These are phyloP conservation scores for Saccharomycopsis amapae DNA, from an alignment of 805 yeast species.

Conservation along the genomic window DNA sequence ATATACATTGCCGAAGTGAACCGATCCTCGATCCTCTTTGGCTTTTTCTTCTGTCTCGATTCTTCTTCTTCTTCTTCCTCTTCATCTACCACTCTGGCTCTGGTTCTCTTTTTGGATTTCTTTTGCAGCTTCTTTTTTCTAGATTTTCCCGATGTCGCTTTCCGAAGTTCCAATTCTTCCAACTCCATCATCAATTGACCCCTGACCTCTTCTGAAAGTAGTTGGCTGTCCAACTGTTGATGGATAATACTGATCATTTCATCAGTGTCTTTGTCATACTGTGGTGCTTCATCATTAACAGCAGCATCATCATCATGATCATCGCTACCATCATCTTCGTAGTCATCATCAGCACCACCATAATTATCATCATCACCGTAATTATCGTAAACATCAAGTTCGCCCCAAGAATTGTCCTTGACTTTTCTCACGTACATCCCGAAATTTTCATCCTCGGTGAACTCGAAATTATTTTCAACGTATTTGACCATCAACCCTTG, in stretches of 20 bases:
- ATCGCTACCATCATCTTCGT: conserved; percentile 27
- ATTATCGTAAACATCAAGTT: background rate
- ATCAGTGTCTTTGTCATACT: background rate
- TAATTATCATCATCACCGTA: background rate
- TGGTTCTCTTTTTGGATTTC: conserved; percentile 14
- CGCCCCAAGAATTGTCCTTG: no score
- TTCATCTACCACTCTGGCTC: conserved; percentile 9
- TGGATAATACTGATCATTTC: background rate
- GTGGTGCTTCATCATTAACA: background rate
- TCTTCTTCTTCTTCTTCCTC: conserved; percentile 15
- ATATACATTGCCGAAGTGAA: conserved; percentile 27
- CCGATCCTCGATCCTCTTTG: conserved; percentile 9
- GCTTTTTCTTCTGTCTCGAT: conserved; percentile 17
- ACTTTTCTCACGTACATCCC: conserved; percentile 28
- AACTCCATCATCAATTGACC: background rate
- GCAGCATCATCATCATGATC: conserved; percentile 24
- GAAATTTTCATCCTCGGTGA: conserved; percentile 32
- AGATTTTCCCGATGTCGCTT: background rate
- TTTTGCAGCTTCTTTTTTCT: background rate
- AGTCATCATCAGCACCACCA: conserved; percentile 5
- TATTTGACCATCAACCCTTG: conserved; percentile 37
- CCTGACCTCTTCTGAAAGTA: background rate
- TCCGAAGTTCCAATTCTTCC: conserved; percentile 4
- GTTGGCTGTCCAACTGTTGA: background rate
- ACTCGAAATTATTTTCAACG: conserved; percentile 30